Evolutionary conservation across 371 early-diverging fungal species (phyloP), one percentile per base, ranked within the genome.

Genomic region (Vairimorpha ceranae): DNA sequence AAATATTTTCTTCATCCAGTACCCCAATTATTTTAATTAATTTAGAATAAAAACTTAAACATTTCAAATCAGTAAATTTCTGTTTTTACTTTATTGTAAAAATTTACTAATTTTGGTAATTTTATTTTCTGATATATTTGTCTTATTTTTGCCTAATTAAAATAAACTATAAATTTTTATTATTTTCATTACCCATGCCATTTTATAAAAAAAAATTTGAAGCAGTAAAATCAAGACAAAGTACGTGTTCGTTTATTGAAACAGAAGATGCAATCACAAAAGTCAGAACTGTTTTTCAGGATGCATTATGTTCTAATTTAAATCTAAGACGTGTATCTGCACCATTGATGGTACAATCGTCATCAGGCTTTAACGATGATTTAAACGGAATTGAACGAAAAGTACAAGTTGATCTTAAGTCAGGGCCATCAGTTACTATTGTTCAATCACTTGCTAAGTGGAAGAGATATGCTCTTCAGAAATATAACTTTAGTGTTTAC

Each of bases 401-500:
- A 41, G 65, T 77, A 23, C 4, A 25, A 3, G 63, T 77, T 69
- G 41, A 23, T 48, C n/a, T 72, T 12, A 67, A 58, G 21, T 33
- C 52, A 12, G 75, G 59, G 35, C 6, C 36, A 1, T 36, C 46
- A 6, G 23, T 35, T 60, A 33, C 19, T 23, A 70, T 77, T 29
- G 70, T 77, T 15, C 78, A 77, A 2, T 77, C 78, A 8, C 36
- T 77, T 23, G 75, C 78, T 8, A 77, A 77, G 29, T 77, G 78
- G 78, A 77, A 77, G 48, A 66, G 78, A 61, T 29, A 36, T 23
- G 46, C 60, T 33, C 54, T 77, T 35, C 15, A 46, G 6, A 75
- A 61, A 27, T 64, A 64, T 35, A 43, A 48, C 1, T 65, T 61
- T 51, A 41, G 3, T 8, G 12, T 19, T 29, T 36, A 41, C 19